These are phyloP conservation scores for Penicillium riverlandense DNA, from an alignment of 495 filamentous ascomycete genomes.

Conservation along the genomic window DNA sequence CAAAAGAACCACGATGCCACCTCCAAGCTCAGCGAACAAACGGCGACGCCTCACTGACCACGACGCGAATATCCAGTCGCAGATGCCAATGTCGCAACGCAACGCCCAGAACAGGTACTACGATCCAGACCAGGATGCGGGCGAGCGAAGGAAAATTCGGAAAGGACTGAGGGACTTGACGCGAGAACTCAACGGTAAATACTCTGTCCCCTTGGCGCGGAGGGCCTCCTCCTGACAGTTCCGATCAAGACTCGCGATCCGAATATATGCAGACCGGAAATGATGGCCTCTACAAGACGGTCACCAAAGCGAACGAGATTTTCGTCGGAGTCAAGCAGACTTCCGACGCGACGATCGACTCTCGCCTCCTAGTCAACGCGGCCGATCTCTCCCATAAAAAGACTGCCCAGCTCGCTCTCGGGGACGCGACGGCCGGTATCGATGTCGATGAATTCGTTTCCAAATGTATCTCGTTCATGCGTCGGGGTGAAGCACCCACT, in stretches of 20 bases:
- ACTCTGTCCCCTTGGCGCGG: not conserved
- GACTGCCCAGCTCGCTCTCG: slow-evolving; percentile 60
- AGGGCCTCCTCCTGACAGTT: not conserved
- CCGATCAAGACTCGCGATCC: slow-evolving; percentile 50
- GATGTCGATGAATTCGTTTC: slow-evolving; percentile 93
- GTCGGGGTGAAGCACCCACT: slow-evolving; percentile 36
- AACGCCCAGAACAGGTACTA: slow-evolving; percentile 48
- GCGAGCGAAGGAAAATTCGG: slow-evolving; percentile 66
- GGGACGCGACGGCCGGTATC: slow-evolving; percentile 61
- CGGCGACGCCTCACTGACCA: slow-evolving; percentile 36
- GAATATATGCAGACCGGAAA: slow-evolving; percentile 58
- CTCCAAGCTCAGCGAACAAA: slow-evolving; percentile 21
- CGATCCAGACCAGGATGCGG: slow-evolving; percentile 81
- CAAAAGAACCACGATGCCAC: slow-evolving; percentile 25
- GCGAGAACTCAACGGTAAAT: slow-evolving; percentile 55
- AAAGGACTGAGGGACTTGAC: slow-evolving; percentile 60
- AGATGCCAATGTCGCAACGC: slow-evolving; percentile 17
- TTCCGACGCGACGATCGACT: slow-evolving; percentile 86
- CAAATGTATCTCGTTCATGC: slow-evolving; percentile 87
- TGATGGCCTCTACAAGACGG: slow-evolving; percentile 51
- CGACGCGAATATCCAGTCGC: slow-evolving; percentile 22
- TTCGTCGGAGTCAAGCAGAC: slow-evolving; percentile 77
- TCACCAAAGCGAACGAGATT: slow-evolving; percentile 57
- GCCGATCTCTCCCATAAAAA: slow-evolving; percentile 74
- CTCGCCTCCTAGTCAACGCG: slow-evolving; percentile 68